Evolutionary conservation across 2,329 filamentous ascomycete genomes (phyloP).

Genomic region (Pleoardoris graminearum): DNA sequence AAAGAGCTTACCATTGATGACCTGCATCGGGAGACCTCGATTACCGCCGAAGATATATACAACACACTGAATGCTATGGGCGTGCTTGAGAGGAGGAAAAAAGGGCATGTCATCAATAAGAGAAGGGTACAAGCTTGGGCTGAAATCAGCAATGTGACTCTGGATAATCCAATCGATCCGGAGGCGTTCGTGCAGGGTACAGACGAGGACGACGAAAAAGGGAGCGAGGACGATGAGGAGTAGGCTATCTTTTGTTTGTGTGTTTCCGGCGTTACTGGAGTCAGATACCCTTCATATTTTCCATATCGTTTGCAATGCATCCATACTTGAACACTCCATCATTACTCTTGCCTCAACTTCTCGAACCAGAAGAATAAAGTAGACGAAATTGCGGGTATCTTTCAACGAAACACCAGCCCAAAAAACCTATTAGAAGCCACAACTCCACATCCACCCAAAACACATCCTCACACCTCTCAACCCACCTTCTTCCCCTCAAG

Average conservation of each 20-base stretch:
- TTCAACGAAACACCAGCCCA: neutral
- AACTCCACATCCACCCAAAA: neutral
- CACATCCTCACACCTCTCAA: neutral
- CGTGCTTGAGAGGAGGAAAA: constrained; percentile 59
- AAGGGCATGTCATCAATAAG: constrained; percentile 60
- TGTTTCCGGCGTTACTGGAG: constrained; percentile 2
- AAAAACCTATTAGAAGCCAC: neutral
- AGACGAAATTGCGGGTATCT: neutral
- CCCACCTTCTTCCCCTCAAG: constrained; percentile 29
- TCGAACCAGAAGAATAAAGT: neutral
- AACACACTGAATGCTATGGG: constrained; percentile 79
- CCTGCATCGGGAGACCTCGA: constrained; percentile 78
- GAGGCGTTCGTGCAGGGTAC: constrained; percentile 74
- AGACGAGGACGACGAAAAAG: constrained; percentile 45
- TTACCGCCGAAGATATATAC: constrained; percentile 82
- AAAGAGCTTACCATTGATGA: constrained; percentile 66
- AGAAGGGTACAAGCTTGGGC: constrained; percentile 69
- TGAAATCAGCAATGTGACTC: constrained; percentile 61
- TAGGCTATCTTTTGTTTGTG: neutral
- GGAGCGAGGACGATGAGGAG: constrained; percentile 11
- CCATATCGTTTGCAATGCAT: constrained; percentile 1
- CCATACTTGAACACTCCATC: neutral
- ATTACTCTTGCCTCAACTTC: neutral
- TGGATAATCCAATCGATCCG: constrained; percentile 70
- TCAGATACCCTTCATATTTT: constrained; percentile 12